phyloP scores from a whole-genome alignment of 2,329 filamentous ascomycete genomes.

The Cytospora schulzeri region DNA sequence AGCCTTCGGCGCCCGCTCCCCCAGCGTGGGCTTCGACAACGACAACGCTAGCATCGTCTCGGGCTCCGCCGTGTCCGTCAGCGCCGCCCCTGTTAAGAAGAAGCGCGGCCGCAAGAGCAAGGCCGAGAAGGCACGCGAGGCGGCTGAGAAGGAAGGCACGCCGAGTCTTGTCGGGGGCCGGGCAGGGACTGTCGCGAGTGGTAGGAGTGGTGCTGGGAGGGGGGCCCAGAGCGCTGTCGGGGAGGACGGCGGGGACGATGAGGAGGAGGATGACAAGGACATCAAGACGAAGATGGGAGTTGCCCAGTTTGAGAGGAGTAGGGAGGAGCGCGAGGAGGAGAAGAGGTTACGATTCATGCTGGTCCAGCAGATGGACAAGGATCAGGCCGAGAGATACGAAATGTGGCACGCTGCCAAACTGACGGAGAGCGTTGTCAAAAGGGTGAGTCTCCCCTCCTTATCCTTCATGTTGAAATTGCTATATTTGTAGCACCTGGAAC shows the following conservation, averaged over 20 bases:
- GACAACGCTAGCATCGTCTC: constrained; percentile 63
- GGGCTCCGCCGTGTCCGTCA: constrained; percentile 58
- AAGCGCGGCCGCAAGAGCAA: constrained; percentile 66
- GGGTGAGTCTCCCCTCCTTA: constrained; percentile 47
- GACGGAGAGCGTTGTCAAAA: constrained; percentile 67
- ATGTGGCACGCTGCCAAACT: constrained; percentile 71
- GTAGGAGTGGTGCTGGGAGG: constrained; percentile 40
- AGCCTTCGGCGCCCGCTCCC: constrained; percentile 61
- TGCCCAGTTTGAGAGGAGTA: constrained; percentile 40
- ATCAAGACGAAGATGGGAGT: constrained; percentile 35
- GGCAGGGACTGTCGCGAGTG: constrained; percentile 47
- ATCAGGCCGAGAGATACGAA: constrained; percentile 71
- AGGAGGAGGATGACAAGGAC: constrained; percentile 38
- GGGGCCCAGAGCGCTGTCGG: constrained; percentile 51
- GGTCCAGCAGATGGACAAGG: constrained; percentile 64
- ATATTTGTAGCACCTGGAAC: not conserved
- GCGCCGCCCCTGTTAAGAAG: constrained; percentile 51
- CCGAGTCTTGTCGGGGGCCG: constrained; percentile 51
- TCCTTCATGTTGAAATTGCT: not conserved
- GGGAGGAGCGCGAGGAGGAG: constrained; percentile 65
- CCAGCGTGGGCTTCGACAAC: constrained; percentile 59
- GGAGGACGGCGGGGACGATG: constrained; percentile 54
- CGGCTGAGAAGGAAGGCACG: constrained; percentile 35
- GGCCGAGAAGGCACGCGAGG: constrained; percentile 53
- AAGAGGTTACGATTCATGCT: constrained; percentile 64